phyloP scores from a whole-genome alignment of 2,329 filamentous ascomycete genomes.

The Apiospora marii region DNA sequence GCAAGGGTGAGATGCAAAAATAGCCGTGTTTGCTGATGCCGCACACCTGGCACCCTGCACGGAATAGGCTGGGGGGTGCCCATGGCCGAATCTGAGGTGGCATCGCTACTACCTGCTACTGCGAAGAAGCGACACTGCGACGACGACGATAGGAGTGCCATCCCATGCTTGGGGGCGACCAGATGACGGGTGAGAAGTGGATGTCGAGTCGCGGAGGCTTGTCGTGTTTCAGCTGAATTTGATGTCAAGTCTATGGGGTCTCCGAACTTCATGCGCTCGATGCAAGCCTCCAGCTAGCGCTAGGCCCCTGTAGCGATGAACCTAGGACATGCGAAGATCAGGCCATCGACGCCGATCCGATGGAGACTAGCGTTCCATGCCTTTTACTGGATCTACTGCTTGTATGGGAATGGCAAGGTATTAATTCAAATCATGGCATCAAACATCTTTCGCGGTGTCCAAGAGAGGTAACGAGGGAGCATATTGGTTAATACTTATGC shows the following conservation, averaged over 20 bases:
- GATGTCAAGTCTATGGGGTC: conserved; percentile 20
- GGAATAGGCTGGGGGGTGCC: background rate
- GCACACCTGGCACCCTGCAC: background rate
- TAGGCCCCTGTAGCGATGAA: background rate
- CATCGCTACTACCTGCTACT: background rate
- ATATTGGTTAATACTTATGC: no score
- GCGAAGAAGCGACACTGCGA: background rate
- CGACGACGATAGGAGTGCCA: conserved; percentile 3
- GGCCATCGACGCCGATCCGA: conserved; percentile 6
- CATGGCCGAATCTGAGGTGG: background rate
- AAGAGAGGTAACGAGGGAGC: no score
- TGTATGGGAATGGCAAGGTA: background rate
- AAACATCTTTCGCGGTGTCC: background rate
- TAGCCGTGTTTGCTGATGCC: background rate
- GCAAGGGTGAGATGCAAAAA: background rate
- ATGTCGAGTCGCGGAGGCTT: conserved; percentile 3
- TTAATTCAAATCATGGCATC: background rate
- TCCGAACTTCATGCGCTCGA: conserved; percentile 20
- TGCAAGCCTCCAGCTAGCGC: conserved; percentile 9
- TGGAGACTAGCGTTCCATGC: background rate
- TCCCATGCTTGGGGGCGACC: conserved; percentile 1
- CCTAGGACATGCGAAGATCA: conserved; percentile 18
- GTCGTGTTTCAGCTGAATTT: conserved; percentile 24
- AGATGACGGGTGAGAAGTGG: conserved; percentile 21
- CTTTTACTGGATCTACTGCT: background rate